Base-by-base conservation (phyloP, 176 grass and related monocot species). In the Oryza officinalis region DNA sequence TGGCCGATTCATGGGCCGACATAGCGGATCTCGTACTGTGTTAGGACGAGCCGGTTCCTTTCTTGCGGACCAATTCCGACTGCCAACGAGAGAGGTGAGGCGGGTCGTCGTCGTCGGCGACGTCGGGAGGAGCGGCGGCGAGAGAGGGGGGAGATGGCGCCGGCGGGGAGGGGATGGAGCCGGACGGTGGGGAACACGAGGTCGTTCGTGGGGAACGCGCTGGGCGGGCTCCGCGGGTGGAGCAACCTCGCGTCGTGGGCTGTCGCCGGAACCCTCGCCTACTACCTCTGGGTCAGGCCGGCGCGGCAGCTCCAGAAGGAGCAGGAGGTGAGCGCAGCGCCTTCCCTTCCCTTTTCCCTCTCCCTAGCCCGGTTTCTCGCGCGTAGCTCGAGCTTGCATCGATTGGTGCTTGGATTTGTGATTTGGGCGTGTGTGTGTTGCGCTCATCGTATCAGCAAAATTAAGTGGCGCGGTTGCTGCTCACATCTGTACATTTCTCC, bases 211-310 rank as follows among this genome's bases (percentile, higher is more conserved):
- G 96, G 96, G 38, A 99, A 99, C 85, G 89, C 96, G 20, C 66
- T 92, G 74, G 96, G 96, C 20, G 96, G 96, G 26, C 83, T 99
- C 50, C 88, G 96, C 67, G 93, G 96, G 20, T 92, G 96, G 88
- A 88, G 76, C 85, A 99, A 89, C 93, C 72, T 89, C 77, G 93
- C 91, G 11, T 99, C 96, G 47, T 99, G 96, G 96, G 81, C 86
- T 52, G 91, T 96, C 67, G 96, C 96, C 59, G 96, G 93, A 23
- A 86, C 89, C 77, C 89, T 99, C 69, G 96, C 96, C 81, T 99
- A 99, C 87, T 96, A 92, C 93, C 96, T 99, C 86, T 99, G 93
- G 96, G 87, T 99, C 69, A 89, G 81, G 77, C 96, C 96, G 15
- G 87, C 89, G 18, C 85, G 83, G 25, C 26, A 96, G 65, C 93